Percentiles rank a stretch among this genome's conserved stretches.
These are phyloP conservation scores for Phalaenopsis hybrid DNA, from an alignment of 116 monocot species.

Conservation along the genomic window DNA sequence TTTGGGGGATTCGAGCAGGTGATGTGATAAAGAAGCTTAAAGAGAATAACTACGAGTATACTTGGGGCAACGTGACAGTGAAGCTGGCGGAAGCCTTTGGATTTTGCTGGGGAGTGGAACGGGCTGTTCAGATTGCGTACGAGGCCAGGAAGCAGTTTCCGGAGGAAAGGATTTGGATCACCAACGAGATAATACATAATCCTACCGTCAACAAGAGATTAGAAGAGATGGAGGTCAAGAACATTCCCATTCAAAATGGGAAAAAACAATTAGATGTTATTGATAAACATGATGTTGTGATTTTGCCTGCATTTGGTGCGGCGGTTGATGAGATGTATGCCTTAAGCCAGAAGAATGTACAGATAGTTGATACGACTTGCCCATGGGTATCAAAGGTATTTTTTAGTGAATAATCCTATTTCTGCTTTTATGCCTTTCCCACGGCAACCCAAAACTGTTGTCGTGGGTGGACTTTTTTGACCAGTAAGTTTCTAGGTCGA, in stretches of 20 bases:
- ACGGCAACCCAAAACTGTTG: not conserved
- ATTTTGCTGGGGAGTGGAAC: constrained; percentile 98
- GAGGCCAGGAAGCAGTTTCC: constrained; percentile 98
- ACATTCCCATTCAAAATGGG: constrained; percentile 65
- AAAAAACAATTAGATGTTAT: constrained; percentile 69
- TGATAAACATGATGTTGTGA: constrained; percentile 74
- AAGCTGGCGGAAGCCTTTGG: constrained; percentile 88
- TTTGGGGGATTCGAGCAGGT: constrained; percentile 27
- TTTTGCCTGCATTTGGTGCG: constrained; percentile 97
- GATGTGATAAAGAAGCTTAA: constrained; percentile 84
- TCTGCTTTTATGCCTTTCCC: not conserved
- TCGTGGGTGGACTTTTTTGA: no score
- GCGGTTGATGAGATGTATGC: constrained; percentile 87
- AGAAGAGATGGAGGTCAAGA: constrained; percentile 83
- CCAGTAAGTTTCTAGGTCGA: no score
- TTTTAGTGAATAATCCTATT: not conserved
- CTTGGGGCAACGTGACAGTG: constrained; percentile 88
- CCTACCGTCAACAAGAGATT: constrained; percentile 91
- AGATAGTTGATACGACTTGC: constrained; percentile 96
- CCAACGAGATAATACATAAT: constrained; percentile 93
- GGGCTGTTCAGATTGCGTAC: constrained; percentile 97
- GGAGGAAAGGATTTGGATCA: constrained; percentile 83
- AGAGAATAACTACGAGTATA: constrained; percentile 81
- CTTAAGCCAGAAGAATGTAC: constrained; percentile 81
- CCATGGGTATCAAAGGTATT: constrained; percentile 98